Evolutionary conservation across 2,329 filamentous ascomycete species (phyloP), one percentile per base, ranked within the genome.

Genomic region (Thyridium curvatum): DNA sequence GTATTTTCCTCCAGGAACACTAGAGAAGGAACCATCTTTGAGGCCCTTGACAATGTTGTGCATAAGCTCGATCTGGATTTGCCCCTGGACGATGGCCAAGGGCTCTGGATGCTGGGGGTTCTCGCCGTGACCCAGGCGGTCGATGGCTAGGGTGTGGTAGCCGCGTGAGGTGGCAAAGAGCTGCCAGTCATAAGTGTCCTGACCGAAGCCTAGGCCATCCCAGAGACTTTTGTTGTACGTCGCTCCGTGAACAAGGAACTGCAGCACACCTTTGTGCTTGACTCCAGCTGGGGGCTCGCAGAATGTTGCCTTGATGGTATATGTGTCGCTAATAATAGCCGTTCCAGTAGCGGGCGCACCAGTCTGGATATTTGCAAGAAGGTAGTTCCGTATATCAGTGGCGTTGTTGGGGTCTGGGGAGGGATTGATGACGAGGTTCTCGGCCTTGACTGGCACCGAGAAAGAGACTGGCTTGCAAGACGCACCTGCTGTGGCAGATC

Each of bases 101-200:
- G 44, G 43, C 42, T 56, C 47, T 16, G 53, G 49, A 34, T 52
- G 53, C 9, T 48, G 35, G 4, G 35, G 35, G 2, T 45, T 50
- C 8, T 34, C 12, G 6, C 51, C 52, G 39, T 47, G 51, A 8
- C 52, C 52, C 8, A 53, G 44, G 17, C 49, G 46, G 34, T 55
- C 51, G 37, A 55, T 50, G n/a, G 50, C 36, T 14, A 55, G 43
- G 8, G 52, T 54, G 32, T 49, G 46, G 30, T 50, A 54, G 8
- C 51, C 52, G 21, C 39, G 39, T 6, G 39, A 30, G 4, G 49
- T 48, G 9, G 52, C 50, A 34, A 41, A 44, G 12, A 36, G 33
- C n/a, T 49, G 34, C 50, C 46, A 55, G 21, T 35, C 42, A 40
- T 53, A 53, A n/a, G 32, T 12, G 4, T 43, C 32, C 21, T 26